These are phyloP conservation scores for Pleurotus djamor DNA, from an alignment of 768 basidiomycete species.

Conservation along the genomic window DNA sequence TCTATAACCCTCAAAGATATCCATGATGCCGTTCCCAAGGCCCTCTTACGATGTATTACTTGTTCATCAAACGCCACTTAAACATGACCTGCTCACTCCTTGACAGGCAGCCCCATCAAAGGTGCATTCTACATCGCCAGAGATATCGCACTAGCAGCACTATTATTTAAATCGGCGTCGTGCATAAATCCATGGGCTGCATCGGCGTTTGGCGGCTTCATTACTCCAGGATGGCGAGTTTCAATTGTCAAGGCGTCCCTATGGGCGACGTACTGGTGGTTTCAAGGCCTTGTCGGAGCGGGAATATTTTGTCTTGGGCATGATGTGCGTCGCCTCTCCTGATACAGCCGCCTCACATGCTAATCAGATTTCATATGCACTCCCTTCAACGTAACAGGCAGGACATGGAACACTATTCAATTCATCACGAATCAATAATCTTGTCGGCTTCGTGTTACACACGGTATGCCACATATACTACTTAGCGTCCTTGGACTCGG, in stretches of 20 bases:
- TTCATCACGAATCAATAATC: conserved; percentile 32
- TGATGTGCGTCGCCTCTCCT: conserved; percentile 19
- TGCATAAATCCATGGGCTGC: conserved; percentile 38
- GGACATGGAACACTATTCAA: conserved; percentile 41
- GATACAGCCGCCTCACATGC: neutral
- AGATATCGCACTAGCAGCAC: conserved; percentile 37
- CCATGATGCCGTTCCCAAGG: conserved; percentile 54
- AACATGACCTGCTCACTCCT: neutral
- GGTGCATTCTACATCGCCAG: conserved; percentile 42
- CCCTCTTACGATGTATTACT: conserved; percentile 39
- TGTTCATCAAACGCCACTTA: neutral
- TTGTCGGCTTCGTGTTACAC: conserved; percentile 47
- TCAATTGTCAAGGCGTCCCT: conserved; percentile 26
- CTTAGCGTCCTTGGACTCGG: neutral
- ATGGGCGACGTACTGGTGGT: conserved; percentile 49
- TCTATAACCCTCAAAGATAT: conserved; percentile 49
- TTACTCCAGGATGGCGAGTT: conserved; percentile 27
- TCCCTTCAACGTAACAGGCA: conserved; percentile 21
- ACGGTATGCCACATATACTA: conserved; percentile 25
- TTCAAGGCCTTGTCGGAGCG: conserved; percentile 48
- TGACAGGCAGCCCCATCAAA: conserved; percentile 31
- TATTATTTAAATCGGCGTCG: conserved; percentile 41
- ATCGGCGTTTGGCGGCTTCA: conserved; percentile 34
- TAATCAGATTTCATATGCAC: neutral
- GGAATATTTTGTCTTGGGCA: conserved; percentile 48